Conservation (phyloP, 192 early-diverging fungal species). For the Backusella westeae region DNA sequence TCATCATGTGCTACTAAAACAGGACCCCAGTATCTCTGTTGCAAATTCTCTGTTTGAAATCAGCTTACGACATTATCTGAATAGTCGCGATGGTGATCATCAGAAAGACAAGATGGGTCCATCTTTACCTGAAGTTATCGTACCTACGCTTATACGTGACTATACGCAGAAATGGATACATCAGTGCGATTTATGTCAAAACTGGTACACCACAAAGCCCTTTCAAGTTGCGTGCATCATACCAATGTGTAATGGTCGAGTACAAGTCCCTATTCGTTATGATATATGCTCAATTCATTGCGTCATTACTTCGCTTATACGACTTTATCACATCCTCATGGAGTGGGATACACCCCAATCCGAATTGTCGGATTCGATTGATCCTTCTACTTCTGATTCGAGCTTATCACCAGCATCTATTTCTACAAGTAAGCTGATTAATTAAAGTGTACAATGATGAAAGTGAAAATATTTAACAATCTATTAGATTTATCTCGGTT, state of each 20-base stretch:
- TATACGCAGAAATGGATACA: background rate
- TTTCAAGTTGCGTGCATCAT: constrained; percentile 22
- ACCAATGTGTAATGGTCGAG: constrained; percentile 18
- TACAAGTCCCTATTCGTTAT: constrained; percentile 26
- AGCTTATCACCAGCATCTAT: background rate
- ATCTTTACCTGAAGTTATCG: background rate
- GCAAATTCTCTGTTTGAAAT: background rate
- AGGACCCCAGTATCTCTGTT: background rate
- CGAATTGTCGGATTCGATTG: background rate
- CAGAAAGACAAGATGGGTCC: background rate
- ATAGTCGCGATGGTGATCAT: background rate
- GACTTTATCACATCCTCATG: background rate
- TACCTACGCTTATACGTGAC: constrained; percentile 1
- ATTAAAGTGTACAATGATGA: background rate
- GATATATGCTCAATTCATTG: constrained; percentile 25
- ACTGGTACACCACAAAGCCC: background rate
- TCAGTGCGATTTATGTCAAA: constrained; percentile 22
- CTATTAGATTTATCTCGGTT: background rate
- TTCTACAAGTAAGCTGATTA: background rate
- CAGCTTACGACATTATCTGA: background rate
- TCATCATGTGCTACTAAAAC: background rate
- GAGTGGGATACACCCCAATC: constrained; percentile 9
- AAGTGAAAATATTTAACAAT: background rate
- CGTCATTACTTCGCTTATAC: background rate
- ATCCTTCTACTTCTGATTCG: background rate